Base-by-base conservation (phyloP, 176 grass and related monocot genomes). In the Stipa capillata region DNA sequence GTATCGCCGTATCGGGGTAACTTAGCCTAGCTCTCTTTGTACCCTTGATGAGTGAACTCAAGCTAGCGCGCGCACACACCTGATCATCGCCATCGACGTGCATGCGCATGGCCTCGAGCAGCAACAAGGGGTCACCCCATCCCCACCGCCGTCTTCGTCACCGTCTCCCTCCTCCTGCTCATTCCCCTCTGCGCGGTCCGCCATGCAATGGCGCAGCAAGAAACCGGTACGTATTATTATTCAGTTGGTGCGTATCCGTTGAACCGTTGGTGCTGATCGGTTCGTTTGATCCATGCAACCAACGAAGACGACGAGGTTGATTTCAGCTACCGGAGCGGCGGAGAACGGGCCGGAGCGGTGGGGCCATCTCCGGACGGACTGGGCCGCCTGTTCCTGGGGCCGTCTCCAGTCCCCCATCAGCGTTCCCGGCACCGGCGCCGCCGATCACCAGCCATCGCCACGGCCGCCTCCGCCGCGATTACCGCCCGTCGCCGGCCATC, bases 361-460 rank as follows among this genome's bases (percentile, higher is more conserved):
- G 91, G 94, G 89, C 5, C 11, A 57, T 23, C 27, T 97, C 21
- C 82, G 82, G 49, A 2, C 42, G 32, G 87, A 91, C 14, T 97
- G 91, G 93, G 63, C 78, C 0, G 34, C 42, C 1, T 97, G 94
- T 61, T 72, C 75, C 14, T 61, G 36, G 13, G 94, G 91, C 45
- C 60, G 25, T 3, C 1, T 44, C 28, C 94, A 97, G 53, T 97
- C 91, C 2, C 94, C 94, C 1, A 84, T 97, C 59, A 74, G 41
- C 50, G 50, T 97, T 16, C 78, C 69, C 6, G 17, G 65, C 50
- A 6, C 49, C 11, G 82, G 49, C 1, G 82, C 72, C 7, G 8
- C 15, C 0, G 3, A 1, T 40, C 50, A 0, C 52, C 0, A 9
- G 84, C 17, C 55, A 75, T 35, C 27, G 63, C 5, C 45, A 69